Conservation (phyloP, 768 basidiomycete species). For the Epithele typhae region DNA sequence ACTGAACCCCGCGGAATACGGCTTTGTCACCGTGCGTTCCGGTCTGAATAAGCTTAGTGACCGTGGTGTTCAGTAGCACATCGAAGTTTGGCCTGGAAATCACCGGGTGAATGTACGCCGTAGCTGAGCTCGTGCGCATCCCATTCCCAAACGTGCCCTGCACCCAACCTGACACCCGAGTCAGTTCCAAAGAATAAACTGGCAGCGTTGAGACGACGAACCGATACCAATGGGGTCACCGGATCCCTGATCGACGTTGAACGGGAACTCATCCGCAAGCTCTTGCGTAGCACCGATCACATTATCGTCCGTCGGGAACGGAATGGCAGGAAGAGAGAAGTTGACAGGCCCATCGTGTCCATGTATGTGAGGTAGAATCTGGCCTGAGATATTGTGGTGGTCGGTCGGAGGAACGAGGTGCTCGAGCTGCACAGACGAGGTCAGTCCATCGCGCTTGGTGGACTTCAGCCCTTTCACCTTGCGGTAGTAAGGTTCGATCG, state of each 20-base stretch:
- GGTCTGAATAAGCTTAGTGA: slow-evolving; percentile 10
- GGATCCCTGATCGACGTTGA: slow-evolving; percentile 20
- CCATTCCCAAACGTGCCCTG: slow-evolving; percentile 10
- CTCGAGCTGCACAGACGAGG: slow-evolving; percentile 17
- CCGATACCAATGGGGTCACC: slow-evolving; percentile 22
- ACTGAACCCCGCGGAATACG: slow-evolving; percentile 5
- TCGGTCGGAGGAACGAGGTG: slow-evolving; percentile 18
- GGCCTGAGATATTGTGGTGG: slow-evolving; percentile 18
- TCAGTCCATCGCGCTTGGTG: not conserved
- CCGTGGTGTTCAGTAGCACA: slow-evolving; percentile 18
- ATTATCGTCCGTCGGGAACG: not conserved
- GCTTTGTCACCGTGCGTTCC: not conserved
- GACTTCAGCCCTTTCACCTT: slow-evolving; percentile 8
- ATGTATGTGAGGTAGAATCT: slow-evolving; percentile 21
- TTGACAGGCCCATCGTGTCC: slow-evolving; percentile 17
- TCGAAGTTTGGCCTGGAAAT: slow-evolving; percentile 13
- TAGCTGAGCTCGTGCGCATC: slow-evolving; percentile 4
- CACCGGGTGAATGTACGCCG: slow-evolving; percentile 6
- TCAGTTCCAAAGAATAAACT: too few species aligned
- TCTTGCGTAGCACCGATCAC: slow-evolving; percentile 12
- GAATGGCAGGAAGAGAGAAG: slow-evolving; percentile 17
- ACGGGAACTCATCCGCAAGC: slow-evolving; percentile 20
- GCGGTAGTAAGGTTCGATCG: slow-evolving; percentile 18
- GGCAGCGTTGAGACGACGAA: too few species aligned
- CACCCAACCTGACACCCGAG: slow-evolving; percentile 5